Evolutionary conservation across 257 asterid species (phyloP).

Genomic region (Ehretia macrophylla): DNA sequence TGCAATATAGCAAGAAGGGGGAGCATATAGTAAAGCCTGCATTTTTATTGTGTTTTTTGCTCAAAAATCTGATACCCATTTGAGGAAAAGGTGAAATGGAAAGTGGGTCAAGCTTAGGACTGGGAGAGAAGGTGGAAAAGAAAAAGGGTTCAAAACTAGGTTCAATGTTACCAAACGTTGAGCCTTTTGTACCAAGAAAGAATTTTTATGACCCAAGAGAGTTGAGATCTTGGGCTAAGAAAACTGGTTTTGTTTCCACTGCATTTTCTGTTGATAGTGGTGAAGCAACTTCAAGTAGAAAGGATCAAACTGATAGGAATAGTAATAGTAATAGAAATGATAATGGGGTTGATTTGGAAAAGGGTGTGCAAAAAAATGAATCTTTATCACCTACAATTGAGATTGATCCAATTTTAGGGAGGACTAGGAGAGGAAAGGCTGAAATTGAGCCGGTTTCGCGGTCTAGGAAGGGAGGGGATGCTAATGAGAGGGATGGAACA

Average conservation of each 20-base stretch:
- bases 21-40: conserved; percentile 1
- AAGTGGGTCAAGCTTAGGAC: conserved; percentile 61
- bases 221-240: conserved; percentile 96
- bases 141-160: conserved; percentile 49
- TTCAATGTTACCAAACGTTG: conserved; percentile 51
- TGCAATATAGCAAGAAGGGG: background rate
- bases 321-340: conserved; percentile 10
- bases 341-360: conserved; percentile 59
- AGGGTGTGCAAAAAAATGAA: conserved; percentile 50
- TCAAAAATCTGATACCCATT: conserved; percentile 25
- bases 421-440: conserved; percentile 52
- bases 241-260: conserved; percentile 85
- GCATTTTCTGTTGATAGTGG: conserved; percentile 69
- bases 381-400: conserved; percentile 75
- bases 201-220: conserved; percentile 75
- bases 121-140: conserved; percentile 33
- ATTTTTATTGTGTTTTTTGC: conserved; percentile 11
- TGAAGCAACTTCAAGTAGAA: conserved; percentile 39
- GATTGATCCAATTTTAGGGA: conserved; percentile 81
- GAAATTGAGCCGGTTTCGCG: conserved; percentile 61
- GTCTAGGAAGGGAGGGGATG: conserved; percentile 31
- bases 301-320: conserved; percentile 28
- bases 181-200: conserved; percentile 67
- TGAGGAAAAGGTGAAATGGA: conserved; percentile 51
- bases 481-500: conserved; percentile 37